phyloP scores from a whole-genome alignment of 441 rosid genomes.

The Adansonia gregorii region DNA sequence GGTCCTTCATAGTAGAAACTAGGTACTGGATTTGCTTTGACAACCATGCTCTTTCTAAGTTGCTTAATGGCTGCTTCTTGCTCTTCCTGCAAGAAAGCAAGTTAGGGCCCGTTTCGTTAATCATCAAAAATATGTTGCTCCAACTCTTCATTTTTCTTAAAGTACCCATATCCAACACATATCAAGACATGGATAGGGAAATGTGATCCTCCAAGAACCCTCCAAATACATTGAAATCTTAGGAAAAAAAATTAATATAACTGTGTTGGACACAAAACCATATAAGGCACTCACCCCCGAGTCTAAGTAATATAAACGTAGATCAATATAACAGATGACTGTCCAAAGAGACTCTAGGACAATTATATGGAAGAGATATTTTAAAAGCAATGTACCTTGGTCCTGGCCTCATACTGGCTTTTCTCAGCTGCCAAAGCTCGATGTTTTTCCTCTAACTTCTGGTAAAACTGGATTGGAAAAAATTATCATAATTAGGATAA shows the following conservation, averaged over 20 bases:
- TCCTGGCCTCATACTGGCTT: conserved; percentile 75
- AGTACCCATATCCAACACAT: too few relatives aligned
- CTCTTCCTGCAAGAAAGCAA: conserved; percentile 69
- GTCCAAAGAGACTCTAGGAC: background rate
- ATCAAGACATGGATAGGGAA: too few relatives aligned
- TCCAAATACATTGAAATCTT: too few relatives aligned
- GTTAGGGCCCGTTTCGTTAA: too few relatives aligned
- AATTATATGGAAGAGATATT: background rate
- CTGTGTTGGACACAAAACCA: too few relatives aligned
- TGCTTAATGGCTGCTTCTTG: conserved; percentile 91
- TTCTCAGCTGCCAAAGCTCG: conserved; percentile 76
- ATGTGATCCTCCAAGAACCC: too few relatives aligned
- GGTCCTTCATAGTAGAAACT: conserved; percentile 88
- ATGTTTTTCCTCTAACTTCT: conserved; percentile 83
- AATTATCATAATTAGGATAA: conserved; percentile 21
- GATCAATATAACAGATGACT: too few relatives aligned
- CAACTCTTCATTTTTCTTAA: too few relatives aligned
- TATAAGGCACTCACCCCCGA: too few relatives aligned
- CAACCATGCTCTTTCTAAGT: conserved; percentile 79
- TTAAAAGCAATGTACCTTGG: conserved; percentile 49
- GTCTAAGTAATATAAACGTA: too few relatives aligned
- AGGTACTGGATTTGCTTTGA: conserved; percentile 92
- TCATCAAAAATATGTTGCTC: too few relatives aligned
- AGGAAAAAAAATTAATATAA: too few relatives aligned
- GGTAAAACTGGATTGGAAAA: conserved; percentile 50